phyloP scores from a whole-genome alignment of 306 rosid genomes.

The Gleditsia sinensis region DNA sequence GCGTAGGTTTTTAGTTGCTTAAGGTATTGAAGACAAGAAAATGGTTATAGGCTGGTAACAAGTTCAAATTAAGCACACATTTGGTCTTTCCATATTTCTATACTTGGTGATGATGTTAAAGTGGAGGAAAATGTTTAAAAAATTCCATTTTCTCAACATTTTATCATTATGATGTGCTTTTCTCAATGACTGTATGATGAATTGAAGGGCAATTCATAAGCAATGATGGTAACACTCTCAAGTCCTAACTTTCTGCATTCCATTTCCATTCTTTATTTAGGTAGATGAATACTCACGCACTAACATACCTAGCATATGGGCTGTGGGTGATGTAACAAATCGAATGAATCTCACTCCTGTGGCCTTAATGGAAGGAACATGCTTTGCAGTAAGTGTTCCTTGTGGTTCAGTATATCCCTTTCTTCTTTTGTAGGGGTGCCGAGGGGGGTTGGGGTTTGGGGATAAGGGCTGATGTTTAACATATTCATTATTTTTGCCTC shows the following conservation, averaged over 20 bases:
- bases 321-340: slow-evolving; percentile 94
- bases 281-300: slow-evolving; percentile 84
- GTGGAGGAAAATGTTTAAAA: background rate
- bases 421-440: slow-evolving; percentile 7
- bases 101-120: background rate
- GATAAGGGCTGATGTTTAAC: background rate
- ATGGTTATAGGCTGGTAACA: background rate
- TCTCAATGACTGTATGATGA: background rate
- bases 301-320: slow-evolving; percentile 84
- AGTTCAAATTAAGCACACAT: background rate
- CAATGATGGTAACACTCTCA: background rate
- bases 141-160: background rate
- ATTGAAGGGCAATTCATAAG: background rate
- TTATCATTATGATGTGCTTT: slow-evolving; percentile 5
- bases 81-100: background rate
- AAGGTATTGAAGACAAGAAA: background rate
- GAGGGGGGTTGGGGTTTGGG: background rate
- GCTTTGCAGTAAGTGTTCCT: slow-evolving; percentile 71
- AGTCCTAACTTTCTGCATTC: slow-evolving; percentile 26
- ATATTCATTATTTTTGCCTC: slow-evolving; percentile 24
- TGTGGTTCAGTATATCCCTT: slow-evolving; percentile 15
- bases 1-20: background rate
- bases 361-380: slow-evolving; percentile 90
- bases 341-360: slow-evolving; percentile 92
- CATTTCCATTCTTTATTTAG: slow-evolving; percentile 40